phyloP scores from a whole-genome alignment of 2,329 filamentous ascomycete genomes.

The Penicillium rolfsii region DNA sequence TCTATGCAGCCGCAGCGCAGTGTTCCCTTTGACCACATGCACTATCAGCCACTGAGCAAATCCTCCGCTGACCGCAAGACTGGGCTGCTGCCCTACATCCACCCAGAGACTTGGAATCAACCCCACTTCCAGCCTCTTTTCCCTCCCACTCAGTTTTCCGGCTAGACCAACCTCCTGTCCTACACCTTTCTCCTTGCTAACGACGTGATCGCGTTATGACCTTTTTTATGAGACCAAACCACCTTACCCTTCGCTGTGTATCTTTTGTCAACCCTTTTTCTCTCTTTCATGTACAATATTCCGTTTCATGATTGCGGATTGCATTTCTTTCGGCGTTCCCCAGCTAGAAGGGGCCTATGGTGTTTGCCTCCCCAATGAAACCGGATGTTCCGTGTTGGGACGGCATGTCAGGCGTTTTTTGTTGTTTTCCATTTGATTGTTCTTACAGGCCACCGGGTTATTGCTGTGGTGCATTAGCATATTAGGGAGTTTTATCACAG shows the following conservation, averaged over 20 bases:
- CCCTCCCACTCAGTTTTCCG: constrained; percentile 36
- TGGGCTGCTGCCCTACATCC: constrained; percentile 66
- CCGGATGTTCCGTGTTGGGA: constrained; percentile 1
- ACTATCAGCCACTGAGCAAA: constrained; percentile 77
- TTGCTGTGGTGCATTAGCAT: constrained; percentile 33
- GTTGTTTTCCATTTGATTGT: constrained; percentile 5
- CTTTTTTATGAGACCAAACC: constrained; percentile 27
- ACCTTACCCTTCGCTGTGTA: constrained; percentile 26
- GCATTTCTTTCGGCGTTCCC: constrained; percentile 25
- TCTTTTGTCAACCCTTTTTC: constrained; percentile 16
- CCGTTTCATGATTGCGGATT: constrained; percentile 16
- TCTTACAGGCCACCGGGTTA: constrained; percentile 4
- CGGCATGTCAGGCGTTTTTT: constrained; percentile 21
- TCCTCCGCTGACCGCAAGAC: constrained; percentile 66
- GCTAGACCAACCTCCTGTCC: constrained; percentile 18
- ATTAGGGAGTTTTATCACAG: constrained; percentile 19
- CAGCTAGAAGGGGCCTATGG: constrained; percentile 22
- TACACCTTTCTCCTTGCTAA: constrained; percentile 20
- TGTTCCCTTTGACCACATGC: constrained; percentile 71
- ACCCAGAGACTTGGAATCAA: constrained; percentile 49
- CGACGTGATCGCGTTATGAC: constrained; percentile 36
- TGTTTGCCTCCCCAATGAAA: constrained; percentile 13
- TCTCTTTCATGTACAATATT: constrained; percentile 21
- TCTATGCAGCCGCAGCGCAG: constrained; percentile 75
- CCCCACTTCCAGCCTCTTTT: constrained; percentile 38